Base-by-base conservation (phyloP, 176 grass and related monocot genomes). In the Carex littledalei region DNA sequence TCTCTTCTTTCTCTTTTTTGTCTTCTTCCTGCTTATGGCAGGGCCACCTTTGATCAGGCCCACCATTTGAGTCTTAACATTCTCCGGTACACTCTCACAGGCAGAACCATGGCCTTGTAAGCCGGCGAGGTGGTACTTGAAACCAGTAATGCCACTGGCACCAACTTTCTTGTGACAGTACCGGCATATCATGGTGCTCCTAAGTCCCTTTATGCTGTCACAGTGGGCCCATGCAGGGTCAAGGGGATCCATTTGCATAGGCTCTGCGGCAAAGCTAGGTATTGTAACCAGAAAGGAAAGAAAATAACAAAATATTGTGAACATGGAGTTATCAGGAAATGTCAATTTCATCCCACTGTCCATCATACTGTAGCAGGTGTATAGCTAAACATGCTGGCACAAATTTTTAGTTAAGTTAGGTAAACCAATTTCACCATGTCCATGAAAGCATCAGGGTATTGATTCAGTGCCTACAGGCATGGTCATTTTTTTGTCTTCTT, bases 71-170 rank as follows among this genome's bases (percentile, higher is more conserved):
- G 3, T 70, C 68, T 78, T 82, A 80, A 92, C 85, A 71, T 89
- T 83, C 81, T 72, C 17, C 3, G 90, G 87, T 10, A 92, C 87
- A 34, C 84, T 90, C 85, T 77, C 85, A 80, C 90, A 92, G 82
- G 69, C 63, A 84, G 79, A 71, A 87, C 86, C 87, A 37, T 89
- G 82, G 5, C 90, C 85, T 39, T 70, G 76, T 89, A 92, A 58
- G 81, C 90, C 90, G 47, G 87, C 90, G 29, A 92, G 90, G 87
- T 92, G 87, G 63, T 89, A 55, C 62, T 92, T 92, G 31, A 92
- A 82, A 66, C 81, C 80, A 1, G 87, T 92, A 56, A 92, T 90
- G 53, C 90, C 87, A 0, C 90, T 82, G 0, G 82, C 85, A 31
- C 60, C 58, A 47, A 87, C 87, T 70, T 79, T 90, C 80, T 87